Conservation (phyloP, 2,329 filamentous ascomycete species). For the Huntiella moniliformis region DNA sequence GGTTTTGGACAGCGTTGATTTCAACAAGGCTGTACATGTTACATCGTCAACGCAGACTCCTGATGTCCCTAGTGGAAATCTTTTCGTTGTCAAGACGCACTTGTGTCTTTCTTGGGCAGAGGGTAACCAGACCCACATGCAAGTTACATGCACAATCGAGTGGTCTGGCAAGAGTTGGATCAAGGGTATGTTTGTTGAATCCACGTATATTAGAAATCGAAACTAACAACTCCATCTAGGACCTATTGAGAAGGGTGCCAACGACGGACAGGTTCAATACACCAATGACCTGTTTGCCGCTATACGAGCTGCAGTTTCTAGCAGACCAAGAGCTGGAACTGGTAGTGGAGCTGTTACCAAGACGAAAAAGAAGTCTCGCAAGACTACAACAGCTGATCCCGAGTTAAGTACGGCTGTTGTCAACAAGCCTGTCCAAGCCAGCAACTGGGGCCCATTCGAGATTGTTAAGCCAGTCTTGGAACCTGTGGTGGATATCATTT, state of each 20-base stretch:
- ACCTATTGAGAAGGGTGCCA: slow-evolving; percentile 88
- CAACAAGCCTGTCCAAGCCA: slow-evolving; percentile 21
- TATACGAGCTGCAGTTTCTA: slow-evolving; percentile 53
- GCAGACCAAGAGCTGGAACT: slow-evolving; percentile 35
- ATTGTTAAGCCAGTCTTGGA: slow-evolving; percentile 52
- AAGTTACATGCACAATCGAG: slow-evolving; percentile 79
- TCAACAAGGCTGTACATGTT: slow-evolving; percentile 75
- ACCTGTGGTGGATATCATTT: slow-evolving; percentile 49
- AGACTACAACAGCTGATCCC: slow-evolving; percentile 27
- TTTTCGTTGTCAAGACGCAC: slow-evolving; percentile 81
- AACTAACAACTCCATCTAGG: slow-evolving; percentile 29
- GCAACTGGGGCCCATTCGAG: slow-evolving; percentile 65
- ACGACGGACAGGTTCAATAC: slow-evolving; percentile 71
- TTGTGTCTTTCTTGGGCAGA: slow-evolving; percentile 91
- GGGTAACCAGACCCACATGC: slow-evolving; percentile 64
- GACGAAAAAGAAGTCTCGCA: slow-evolving; percentile 44
- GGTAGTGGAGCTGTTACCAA: slow-evolving; percentile 29
- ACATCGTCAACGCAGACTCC: slow-evolving; percentile 72
- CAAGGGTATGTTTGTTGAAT: slow-evolving; percentile 45
- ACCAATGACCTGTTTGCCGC: slow-evolving; percentile 61
- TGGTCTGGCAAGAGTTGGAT: slow-evolving; percentile 98
- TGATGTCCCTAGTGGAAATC: slow-evolving; percentile 83
- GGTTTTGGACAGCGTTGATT: slow-evolving; percentile 63
- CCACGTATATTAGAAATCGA: not conserved
- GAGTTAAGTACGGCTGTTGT: slow-evolving; percentile 21